Evolutionary conservation across 768 basidiomycete genomes (phyloP).

Genomic region (Cystofilobasidium ferigula): DNA sequence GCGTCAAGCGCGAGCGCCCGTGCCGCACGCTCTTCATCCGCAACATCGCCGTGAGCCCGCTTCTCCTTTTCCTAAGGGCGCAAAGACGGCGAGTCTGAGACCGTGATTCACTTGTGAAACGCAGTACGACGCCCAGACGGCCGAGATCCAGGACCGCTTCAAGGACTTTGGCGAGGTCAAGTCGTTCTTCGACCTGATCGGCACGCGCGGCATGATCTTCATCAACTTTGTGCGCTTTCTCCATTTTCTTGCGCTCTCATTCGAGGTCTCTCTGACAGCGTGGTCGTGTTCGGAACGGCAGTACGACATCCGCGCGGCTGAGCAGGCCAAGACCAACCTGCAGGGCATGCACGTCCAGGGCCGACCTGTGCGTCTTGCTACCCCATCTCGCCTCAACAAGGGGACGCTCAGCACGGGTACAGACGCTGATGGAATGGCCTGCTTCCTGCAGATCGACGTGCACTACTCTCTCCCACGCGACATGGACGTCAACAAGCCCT

Average conservation of each 20-base stretch:
- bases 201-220: constrained; percentile 95
- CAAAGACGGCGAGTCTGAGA: too few relatives aligned
- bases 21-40: constrained; percentile 94
- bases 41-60: constrained; percentile 83
- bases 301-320: constrained; percentile 88
- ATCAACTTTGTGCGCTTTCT: constrained; percentile 78
- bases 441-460: constrained; percentile 70
- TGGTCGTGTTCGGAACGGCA: constrained; percentile 36
- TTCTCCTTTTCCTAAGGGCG: neutral
- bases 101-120: too few relatives aligned
- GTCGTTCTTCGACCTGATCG: constrained; percentile 90
- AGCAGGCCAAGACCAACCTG: constrained; percentile 76
- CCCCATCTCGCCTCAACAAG: too few relatives aligned
- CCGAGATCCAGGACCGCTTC: constrained; percentile 71
- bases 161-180: constrained; percentile 92
- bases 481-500: constrained; percentile 53
- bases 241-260: neutral
- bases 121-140: constrained; percentile 41
- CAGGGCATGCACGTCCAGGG: constrained; percentile 82
- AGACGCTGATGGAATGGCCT: neutral
- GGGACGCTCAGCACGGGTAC: too few relatives aligned
- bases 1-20: constrained; percentile 83
- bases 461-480: constrained; percentile 92
- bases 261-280: neutral
- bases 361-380: constrained; percentile 59